Evolutionary conservation across 169 alveolate genomes (phyloP), one percentile per base, ranked within the genome.

Genomic region (Theileria annulata): DNA sequence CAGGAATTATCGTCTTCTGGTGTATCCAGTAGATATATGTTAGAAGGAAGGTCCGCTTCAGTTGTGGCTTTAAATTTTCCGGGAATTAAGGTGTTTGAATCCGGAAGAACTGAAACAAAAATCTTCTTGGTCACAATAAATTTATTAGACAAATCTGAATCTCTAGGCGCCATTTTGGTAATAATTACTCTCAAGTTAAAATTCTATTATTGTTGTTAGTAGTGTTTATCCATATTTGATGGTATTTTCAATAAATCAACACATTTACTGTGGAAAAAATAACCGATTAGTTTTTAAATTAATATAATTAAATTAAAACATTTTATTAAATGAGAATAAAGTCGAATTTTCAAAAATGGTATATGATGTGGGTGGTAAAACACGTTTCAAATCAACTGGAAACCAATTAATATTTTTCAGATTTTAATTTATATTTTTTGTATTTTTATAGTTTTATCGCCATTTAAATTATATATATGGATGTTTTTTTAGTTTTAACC

Each of bases 1-100:
- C 88, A 80, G 23, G 66, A 63, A 28, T 21, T n/a, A 62, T 80
- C 88, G 33, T 80, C 88, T 1, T 80, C 88, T 13, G 77, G 77
- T 9, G 75, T 21, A 31, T 73, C 88, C 15, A 80, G 37, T 56
- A 80, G 30, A 12, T n/a, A 27, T 5, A 54, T 31, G 31, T 68
- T 74, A 30, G 81, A 70, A 15, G 84, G 88, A 17, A 63, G 75
- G 1, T 80, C 85, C 49, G 67, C 48, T 31, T 70, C 69, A 21
- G 71, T 62, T 2, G 59, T 33, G 23, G 81, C 31, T 37, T n/a
- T 37, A 3, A 80, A 59, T n/a, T 25, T 56, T 17, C 68, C 28
- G 3, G 88, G 88, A 2, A 80, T 54, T 2, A 80, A 62, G 59
- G 88, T 37, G 13, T 73, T 23, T 8, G 64, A 63, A 33, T 77